Conservation (phyloP, 495 filamentous ascomycete species). For the Chaetomium cochliodes region DNA sequence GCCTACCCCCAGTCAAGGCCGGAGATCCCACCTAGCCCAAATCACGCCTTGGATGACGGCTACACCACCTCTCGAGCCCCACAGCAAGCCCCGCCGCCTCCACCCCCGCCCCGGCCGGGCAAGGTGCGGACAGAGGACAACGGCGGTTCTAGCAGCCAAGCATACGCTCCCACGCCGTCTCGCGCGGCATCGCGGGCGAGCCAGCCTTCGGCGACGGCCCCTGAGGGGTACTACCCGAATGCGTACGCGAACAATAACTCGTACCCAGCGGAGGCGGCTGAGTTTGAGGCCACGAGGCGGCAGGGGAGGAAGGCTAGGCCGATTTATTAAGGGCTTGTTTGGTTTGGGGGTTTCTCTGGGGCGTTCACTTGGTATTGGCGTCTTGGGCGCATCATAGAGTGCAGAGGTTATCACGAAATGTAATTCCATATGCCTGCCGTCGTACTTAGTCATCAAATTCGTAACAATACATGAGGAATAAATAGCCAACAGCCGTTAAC, state of each 20-base stretch:
- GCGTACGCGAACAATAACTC: constrained; percentile 20
- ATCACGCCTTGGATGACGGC: constrained; percentile 4
- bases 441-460: no score
- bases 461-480: no score
- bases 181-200: constrained; percentile 10
- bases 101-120: constrained; percentile 34
- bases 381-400: no score
- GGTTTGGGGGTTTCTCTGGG: neutral
- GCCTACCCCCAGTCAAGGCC: constrained; percentile 11
- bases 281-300: constrained; percentile 20
- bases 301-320: constrained; percentile 18
- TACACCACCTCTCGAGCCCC: constrained; percentile 23
- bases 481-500: no score
- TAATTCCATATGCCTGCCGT: no score
- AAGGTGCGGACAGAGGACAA: constrained; percentile 32
- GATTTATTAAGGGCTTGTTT: neutral
- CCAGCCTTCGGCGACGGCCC: constrained; percentile 7
- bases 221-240: constrained; percentile 25
- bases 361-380: no score
- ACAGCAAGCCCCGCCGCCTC: constrained; percentile 24
- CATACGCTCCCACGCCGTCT: constrained; percentile 17
- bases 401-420: no score
- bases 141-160: neutral
- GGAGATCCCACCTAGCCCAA: constrained; percentile 10
- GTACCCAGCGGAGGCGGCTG: constrained; percentile 24